These are phyloP conservation scores for Stephanodiscus minutulus DNA, from an alignment of 108 stramenopile genomes.

Conservation along the genomic window DNA sequence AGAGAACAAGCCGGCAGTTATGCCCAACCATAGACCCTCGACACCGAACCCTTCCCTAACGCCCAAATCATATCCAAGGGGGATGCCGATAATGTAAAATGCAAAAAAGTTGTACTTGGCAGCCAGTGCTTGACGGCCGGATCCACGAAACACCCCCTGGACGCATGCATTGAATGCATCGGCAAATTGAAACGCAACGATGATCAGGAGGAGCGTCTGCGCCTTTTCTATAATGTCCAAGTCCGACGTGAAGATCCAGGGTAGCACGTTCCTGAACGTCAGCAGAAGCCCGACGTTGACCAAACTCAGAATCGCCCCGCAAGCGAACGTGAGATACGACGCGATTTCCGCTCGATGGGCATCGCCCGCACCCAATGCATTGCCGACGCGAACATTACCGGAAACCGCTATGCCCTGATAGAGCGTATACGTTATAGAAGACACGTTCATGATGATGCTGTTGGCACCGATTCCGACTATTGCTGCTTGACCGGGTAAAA, in stretches of 20 bases:
- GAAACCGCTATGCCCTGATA: conserved; percentile 36
- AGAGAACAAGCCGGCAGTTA: conserved; percentile 26
- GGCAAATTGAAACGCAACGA: conserved; percentile 43
- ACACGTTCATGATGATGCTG: conserved; percentile 33
- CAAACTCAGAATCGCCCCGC: conserved; percentile 15
- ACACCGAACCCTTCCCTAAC: conserved; percentile 18
- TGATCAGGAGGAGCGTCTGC: conserved; percentile 26
- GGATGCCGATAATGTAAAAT: conserved; percentile 50
- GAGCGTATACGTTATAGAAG: conserved; percentile 40
- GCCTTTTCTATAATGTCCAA: conserved; percentile 32
- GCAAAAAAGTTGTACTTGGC: conserved; percentile 47
- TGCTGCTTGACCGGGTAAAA: conserved; percentile 34
- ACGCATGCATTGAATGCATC: conserved; percentile 33
- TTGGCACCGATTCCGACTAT: conserved; percentile 48
- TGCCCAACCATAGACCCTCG: conserved; percentile 39
- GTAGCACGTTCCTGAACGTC: conserved; percentile 26
- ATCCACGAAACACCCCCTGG: conserved; percentile 45
- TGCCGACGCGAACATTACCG: conserved; percentile 48
- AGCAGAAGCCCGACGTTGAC: conserved; percentile 30
- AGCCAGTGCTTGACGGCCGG: conserved; percentile 34
- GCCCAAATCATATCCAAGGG: conserved; percentile 39
- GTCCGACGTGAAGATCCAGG: conserved; percentile 44
- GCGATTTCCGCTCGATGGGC: conserved; percentile 37
- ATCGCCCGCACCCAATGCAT: conserved; percentile 53
- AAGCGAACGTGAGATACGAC: conserved; percentile 19